A percentile compares a stretch with the other conserved stretches of the same genome.
Conservation (phyloP, 768 basidiomycete species). For the Tricholoma flavovirens region DNA sequence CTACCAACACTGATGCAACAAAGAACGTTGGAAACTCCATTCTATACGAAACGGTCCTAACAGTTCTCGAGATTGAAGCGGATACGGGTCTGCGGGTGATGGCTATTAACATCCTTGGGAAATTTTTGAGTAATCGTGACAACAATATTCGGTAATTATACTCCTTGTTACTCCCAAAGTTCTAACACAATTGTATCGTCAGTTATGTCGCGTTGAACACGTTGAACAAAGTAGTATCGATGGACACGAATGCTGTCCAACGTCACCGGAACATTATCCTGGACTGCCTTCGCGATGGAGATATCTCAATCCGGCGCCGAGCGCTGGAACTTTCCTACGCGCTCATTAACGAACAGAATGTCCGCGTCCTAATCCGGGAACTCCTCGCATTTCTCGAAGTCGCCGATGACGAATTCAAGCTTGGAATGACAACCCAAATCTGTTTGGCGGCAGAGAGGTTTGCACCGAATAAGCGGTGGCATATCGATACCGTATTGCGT, state of each 20-base stretch:
- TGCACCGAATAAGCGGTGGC: constrained; percentile 98
- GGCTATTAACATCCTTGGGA: constrained; percentile 99
- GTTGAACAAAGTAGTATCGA: constrained; percentile 94
- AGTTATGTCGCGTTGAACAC: constrained; percentile 99
- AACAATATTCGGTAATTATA: constrained; percentile 88
- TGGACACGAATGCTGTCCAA: constrained; percentile 98
- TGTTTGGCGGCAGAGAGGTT: constrained; percentile 93
- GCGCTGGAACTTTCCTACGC: constrained; percentile 97
- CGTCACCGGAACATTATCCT: constrained; percentile 97
- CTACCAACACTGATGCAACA: constrained; percentile 96
- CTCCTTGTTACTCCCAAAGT: not conserved
- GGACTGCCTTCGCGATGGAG: constrained; percentile 98
- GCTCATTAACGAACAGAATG: constrained; percentile 91
- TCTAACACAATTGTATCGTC: not conserved
- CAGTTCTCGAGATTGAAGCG: constrained; percentile 95
- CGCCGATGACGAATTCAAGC: constrained; percentile 98
- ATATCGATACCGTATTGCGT: constrained; percentile 94
- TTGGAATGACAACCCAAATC: constrained; percentile 96
- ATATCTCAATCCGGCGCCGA: constrained; percentile 95
- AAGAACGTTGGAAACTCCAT: constrained; percentile 99
- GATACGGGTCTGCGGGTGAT: constrained; percentile 94
- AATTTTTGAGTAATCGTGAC: constrained; percentile 95
- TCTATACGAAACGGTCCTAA: constrained; percentile 94
- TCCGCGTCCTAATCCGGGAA: constrained; percentile 87
- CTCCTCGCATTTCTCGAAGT: constrained; percentile 95